Evolutionary conservation across 169 alveolate species (phyloP).

Genomic region (Cryptosporidium andersoni): DNA sequence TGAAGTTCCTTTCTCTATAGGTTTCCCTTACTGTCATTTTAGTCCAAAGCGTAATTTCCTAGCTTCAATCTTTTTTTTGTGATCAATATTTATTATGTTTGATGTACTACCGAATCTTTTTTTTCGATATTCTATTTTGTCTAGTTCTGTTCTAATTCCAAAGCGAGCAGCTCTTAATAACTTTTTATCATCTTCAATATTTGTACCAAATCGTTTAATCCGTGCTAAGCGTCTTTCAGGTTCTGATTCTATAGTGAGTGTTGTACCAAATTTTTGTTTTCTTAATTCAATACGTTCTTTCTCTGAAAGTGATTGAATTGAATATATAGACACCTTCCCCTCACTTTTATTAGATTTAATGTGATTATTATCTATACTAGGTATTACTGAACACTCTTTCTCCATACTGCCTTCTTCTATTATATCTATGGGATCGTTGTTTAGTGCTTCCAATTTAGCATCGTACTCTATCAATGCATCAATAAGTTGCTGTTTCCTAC

Average conservation of each 20-base stretch:
- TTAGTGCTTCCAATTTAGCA: constrained; percentile 3
- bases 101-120: constrained; percentile 53
- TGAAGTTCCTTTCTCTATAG: background rate
- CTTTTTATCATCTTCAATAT: constrained; percentile 27
- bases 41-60: constrained; percentile 63
- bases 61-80: constrained; percentile 53
- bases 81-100: constrained; percentile 17
- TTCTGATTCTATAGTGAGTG: constrained; percentile 3
- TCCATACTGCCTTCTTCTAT: background rate
- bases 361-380: no score
- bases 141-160: constrained; percentile 47
- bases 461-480: constrained; percentile 48
- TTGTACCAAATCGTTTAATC: constrained; percentile 26
- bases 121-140: constrained; percentile 27
- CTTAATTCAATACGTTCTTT: constrained; percentile 58
- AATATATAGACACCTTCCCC: constrained; percentile 24
- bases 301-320: constrained; percentile 26
- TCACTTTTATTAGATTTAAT: background rate
- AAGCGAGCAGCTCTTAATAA: constrained; percentile 36
- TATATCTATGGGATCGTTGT: background rate
- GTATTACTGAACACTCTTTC: background rate
- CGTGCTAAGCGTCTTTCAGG: constrained; percentile 48
- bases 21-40: background rate
- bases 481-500: constrained; percentile 67
- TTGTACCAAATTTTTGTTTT: constrained; percentile 48